Base-by-base conservation (phyloP, 768 basidiomycete species). In the Mycena haematopus region DNA sequence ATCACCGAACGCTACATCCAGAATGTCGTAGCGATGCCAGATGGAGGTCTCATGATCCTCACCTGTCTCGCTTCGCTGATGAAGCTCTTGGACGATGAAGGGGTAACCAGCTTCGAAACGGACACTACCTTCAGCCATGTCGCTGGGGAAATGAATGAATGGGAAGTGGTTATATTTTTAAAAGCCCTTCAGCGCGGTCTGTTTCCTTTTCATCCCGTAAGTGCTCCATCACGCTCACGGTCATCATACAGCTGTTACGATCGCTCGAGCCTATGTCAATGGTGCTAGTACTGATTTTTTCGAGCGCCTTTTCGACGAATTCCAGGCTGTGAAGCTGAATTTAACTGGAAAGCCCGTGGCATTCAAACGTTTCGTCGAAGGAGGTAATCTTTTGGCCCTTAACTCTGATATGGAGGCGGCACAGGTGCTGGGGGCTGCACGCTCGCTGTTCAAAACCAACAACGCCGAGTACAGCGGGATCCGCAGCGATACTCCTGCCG, bases 331-430 rank as follows among this genome's bases (percentile, higher is more conserved):
- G 1, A 59, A 55, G 25, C n/a, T 51, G 35, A 13, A 40, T 10
- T 0, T 56, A 0, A 65, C 63, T 19, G 52, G 58, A 0, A 65
- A 59, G 15, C 58, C 63, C 1, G 14, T 65, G 21, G 44, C 44
- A 6, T 60, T 65, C 52, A 59, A 60, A 44, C 58, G 63, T 19
- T 40, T 65, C 2, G 53, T 55, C 35, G 22, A 44, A 4, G 52
- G 46, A 0, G 58, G 63, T 15, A 60, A 65, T 24, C 14, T 65
- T 15, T n/a, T 60, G 0, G 56, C 52, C 3, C 11, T 60, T n/a
- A 54, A 51, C 17, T 56, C 56, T 1, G 62, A 63, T 44, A 63
- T 63, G 62, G 57, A 59, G 21, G n/a, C 33, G 1, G 57, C 63
- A 19, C 63, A 65, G 47, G 53, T 65, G 6, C 22, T 60, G 8